Evolutionary conservation across 129 eudicot genomes (phyloP).

Genomic region (Flaveria trinervia): DNA sequence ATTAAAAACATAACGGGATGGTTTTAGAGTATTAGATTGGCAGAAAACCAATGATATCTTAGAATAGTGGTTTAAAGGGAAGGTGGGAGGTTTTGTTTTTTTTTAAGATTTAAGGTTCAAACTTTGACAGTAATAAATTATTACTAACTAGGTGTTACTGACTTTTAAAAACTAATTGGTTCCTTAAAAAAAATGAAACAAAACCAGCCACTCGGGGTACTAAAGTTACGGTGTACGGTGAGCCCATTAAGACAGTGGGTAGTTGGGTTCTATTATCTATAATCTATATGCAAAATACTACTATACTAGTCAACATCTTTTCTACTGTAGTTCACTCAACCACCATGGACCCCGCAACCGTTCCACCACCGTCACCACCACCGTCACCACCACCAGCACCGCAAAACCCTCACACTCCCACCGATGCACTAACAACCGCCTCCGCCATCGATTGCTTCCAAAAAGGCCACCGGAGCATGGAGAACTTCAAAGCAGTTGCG

Average conservation of each 20-base stretch:
- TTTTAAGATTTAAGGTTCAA: no score
- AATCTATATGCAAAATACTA: slow-evolving; percentile 17
- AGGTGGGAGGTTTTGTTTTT: no score
- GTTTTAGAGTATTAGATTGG: no score
- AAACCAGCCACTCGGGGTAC: not conserved
- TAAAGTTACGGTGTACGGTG: no score
- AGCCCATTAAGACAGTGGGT: not conserved
- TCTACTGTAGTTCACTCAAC: not conserved
- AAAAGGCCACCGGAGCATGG: slow-evolving; percentile 6
- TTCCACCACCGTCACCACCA: slow-evolving; percentile 21
- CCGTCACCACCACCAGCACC: slow-evolving; percentile 26
- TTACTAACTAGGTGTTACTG: no score
- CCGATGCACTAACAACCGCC: not conserved
- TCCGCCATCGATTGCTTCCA: not conserved
- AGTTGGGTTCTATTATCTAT: not conserved
- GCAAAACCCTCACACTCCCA: slow-evolving; percentile 34
- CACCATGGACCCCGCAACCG: slow-evolving; percentile 41
- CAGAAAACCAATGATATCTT: no score
- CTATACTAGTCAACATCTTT: no score
- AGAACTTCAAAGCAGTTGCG: slow-evolving; percentile 33
- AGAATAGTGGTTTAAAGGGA: no score
- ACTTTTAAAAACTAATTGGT: no score
- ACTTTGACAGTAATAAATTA: no score
- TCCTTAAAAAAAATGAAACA: no score
- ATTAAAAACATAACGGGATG: no score